phyloP scores from a whole-genome alignment of 2,329 filamentous ascomycete species.

The Claviceps fusiformis region DNA sequence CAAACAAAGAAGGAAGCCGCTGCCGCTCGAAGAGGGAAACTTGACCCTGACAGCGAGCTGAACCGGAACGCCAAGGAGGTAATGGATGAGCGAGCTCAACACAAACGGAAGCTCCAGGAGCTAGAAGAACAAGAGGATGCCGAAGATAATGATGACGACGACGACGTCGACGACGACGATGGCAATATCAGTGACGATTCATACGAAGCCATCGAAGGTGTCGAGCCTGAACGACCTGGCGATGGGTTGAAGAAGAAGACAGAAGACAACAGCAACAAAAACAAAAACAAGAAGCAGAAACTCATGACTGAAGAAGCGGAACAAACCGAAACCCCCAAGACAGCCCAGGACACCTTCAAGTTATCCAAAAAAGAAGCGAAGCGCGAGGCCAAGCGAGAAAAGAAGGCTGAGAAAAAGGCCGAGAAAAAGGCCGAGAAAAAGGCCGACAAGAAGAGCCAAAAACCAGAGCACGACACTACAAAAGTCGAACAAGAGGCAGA shows the following conservation, averaged over 20 bases:
- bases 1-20: slow-evolving; percentile 83
- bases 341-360: slow-evolving; percentile 36
- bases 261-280: slow-evolving; percentile 40
- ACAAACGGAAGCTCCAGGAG: slow-evolving; percentile 68
- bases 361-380: slow-evolving; percentile 40
- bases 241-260: slow-evolving; percentile 45
- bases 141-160: slow-evolving; percentile 27
- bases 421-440: slow-evolving; percentile 25
- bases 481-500: slow-evolving; percentile 9
- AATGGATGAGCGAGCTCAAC: slow-evolving; percentile 64
- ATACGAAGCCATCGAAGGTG: slow-evolving; percentile 33
- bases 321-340: slow-evolving; percentile 16
- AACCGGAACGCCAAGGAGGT: slow-evolving; percentile 83
- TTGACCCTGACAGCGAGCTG: slow-evolving; percentile 72
- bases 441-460: slow-evolving; percentile 19
- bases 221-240: slow-evolving; percentile 46
- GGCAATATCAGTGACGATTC: slow-evolving; percentile 29
- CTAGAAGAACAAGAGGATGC: slow-evolving; percentile 33
- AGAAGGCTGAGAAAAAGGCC: slow-evolving; percentile 26
- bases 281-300: slow-evolving; percentile 47
- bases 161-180: slow-evolving; percentile 30
- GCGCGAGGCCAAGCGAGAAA: slow-evolving; percentile 23
- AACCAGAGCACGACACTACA: slow-evolving; percentile 9
- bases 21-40: slow-evolving; percentile 72
- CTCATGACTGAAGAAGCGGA: slow-evolving; percentile 15